phyloP scores from a whole-genome alignment of 2,329 filamentous ascomycete genomes.

The Dendryphion nanum region DNA sequence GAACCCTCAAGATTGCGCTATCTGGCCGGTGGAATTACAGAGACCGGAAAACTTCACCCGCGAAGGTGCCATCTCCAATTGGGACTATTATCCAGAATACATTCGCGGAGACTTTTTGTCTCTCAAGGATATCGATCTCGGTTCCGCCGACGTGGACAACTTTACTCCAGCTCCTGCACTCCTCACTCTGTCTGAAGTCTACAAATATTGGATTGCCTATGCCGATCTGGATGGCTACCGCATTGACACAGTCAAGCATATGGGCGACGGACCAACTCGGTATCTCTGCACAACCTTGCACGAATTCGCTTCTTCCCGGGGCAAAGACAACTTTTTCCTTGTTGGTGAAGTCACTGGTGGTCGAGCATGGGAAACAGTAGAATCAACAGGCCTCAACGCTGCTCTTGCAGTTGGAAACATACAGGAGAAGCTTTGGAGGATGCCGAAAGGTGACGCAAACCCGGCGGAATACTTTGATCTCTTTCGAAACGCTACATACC shows the following conservation, averaged over 20 bases:
- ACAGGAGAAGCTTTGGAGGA: conserved; percentile 15
- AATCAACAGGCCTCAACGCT: conserved; percentile 17
- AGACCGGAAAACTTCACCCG: conserved; percentile 9
- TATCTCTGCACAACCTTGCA: conserved; percentile 17
- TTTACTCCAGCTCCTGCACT: conserved; percentile 15
- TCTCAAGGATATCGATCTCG: conserved; percentile 18
- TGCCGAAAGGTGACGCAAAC: conserved; percentile 12
- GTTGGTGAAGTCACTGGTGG: conserved; percentile 19
- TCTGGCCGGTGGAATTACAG: conserved; percentile 22
- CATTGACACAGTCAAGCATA: conserved; percentile 23
- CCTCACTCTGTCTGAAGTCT: conserved; percentile 12
- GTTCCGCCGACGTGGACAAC: conserved; percentile 6
- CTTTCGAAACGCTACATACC: conserved; percentile 16
- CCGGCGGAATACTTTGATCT: conserved; percentile 17
- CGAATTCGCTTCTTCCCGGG: conserved; percentile 13
- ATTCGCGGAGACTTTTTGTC: conserved; percentile 18
- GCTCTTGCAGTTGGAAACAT: conserved; percentile 21
- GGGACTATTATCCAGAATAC: conserved; percentile 18
- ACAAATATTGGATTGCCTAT: conserved; percentile 24
- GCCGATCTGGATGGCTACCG: conserved; percentile 19
- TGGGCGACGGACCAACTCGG: conserved; percentile 19
- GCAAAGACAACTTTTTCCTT: conserved; percentile 20
- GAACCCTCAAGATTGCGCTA: conserved; percentile 11
- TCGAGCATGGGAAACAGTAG: conserved; percentile 15
- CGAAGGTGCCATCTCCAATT: conserved; percentile 16